A percentile compares a stretch with the other conserved stretches of the same genome.
These are phyloP conservation scores for Phytophthora sp. DNA, from an alignment of 352 stramenopile genomes.

Conservation along the genomic window DNA sequence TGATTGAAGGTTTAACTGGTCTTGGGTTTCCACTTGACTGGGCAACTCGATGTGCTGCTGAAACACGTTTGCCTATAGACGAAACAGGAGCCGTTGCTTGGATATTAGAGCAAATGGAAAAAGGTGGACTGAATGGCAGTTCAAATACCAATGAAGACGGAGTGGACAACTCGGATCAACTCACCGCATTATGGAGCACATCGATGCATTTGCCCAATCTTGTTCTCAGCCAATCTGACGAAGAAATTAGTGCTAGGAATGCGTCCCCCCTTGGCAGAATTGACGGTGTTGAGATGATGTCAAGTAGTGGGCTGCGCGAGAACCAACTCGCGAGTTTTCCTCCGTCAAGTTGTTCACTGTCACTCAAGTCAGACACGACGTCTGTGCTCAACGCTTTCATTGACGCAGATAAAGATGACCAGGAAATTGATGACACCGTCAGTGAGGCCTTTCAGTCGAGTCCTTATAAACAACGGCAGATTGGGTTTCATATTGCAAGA, in stretches of 20 bases:
- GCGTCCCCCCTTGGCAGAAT: constrained; percentile 4
- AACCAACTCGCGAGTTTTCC: constrained; percentile 1
- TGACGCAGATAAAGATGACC: constrained; percentile 26
- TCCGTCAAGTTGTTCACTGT: background rate
- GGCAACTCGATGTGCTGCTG: constrained; percentile 62
- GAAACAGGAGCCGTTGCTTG: constrained; percentile 84
- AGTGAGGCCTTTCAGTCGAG: constrained; percentile 21
- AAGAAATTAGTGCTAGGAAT: too few relatives aligned
- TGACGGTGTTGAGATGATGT: background rate
- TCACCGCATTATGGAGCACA: constrained; percentile 9
- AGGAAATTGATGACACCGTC: constrained; percentile 25
- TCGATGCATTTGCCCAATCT: constrained; percentile 22
- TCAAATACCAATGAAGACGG: constrained; percentile 10
- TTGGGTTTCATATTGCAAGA: background rate
- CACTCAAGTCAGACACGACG: background rate
- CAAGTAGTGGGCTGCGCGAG: background rate
- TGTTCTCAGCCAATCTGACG: constrained; percentile 16
- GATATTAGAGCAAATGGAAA: constrained; percentile 93
- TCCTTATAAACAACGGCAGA: constrained; percentile 4
- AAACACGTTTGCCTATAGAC: constrained; percentile 49
- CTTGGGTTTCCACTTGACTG: constrained; percentile 90
- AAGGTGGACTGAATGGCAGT: constrained; percentile 40
- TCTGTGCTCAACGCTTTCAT: constrained; percentile 26
- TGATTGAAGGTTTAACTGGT: constrained; percentile 78
- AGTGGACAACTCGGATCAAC: background rate